Conservation (phyloP, 1,284 basidiomycete species). For the Pterulicium gracile region DNA sequence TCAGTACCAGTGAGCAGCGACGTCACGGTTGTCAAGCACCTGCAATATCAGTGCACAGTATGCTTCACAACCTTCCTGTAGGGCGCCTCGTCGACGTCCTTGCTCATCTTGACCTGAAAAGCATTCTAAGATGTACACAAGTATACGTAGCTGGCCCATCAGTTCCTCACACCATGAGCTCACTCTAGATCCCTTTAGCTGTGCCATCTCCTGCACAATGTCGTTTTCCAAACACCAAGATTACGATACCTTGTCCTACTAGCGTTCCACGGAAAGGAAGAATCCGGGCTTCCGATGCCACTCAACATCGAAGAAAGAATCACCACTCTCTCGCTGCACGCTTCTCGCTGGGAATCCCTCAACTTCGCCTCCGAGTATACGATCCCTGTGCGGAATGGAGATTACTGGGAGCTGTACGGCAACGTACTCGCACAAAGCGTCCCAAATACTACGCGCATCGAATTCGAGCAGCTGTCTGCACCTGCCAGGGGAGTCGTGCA, state of each 20-base stretch:
- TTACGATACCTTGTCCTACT: slow-evolving; percentile 47
- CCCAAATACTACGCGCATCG: slow-evolving; percentile 18
- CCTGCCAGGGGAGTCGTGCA: slow-evolving; percentile 32
- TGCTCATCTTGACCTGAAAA: slow-evolving; percentile 18
- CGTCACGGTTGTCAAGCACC: no score
- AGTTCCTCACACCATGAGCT: background rate
- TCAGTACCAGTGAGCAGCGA: no score
- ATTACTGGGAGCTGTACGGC: slow-evolving; percentile 48
- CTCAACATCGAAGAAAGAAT: slow-evolving; percentile 26
- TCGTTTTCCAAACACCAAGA: slow-evolving; percentile 26
- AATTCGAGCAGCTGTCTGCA: slow-evolving; percentile 41
- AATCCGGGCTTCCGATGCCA: slow-evolving; percentile 24
- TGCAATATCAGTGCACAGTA: no score
- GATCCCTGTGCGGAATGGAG: slow-evolving; percentile 27
- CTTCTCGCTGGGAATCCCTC: slow-evolving; percentile 35
- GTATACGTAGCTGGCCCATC: no score
- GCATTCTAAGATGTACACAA: slow-evolving; percentile 29
- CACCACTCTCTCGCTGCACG: slow-evolving; percentile 28
- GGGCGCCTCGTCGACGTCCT: slow-evolving; percentile 2
- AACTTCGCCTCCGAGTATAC: slow-evolving; percentile 24
- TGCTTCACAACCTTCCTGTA: slow-evolving; percentile 3
- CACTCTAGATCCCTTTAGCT: slow-evolving; percentile 26
- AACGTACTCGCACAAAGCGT: slow-evolving; percentile 42
- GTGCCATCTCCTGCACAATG: slow-evolving; percentile 26
- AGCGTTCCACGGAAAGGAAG: slow-evolving; percentile 33